Evolutionary conservation across 2,329 filamentous ascomycete species (phyloP).

Genomic region (Alternaria novae-zelandiae): DNA sequence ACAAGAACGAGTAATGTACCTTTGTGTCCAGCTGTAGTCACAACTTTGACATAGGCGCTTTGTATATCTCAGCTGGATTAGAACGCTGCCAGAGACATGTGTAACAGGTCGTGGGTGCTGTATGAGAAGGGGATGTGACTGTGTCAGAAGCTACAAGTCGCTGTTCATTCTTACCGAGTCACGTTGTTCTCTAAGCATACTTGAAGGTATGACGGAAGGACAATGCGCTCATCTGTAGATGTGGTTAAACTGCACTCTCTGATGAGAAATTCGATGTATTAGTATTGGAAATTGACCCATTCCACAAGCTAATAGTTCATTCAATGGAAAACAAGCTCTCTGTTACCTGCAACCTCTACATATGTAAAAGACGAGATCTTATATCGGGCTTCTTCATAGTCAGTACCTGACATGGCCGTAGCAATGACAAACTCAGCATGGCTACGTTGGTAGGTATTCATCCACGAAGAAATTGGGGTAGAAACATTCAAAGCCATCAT

Average conservation of each 20-base stretch:
- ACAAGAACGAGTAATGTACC: background rate
- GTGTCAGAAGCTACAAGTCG: background rate
- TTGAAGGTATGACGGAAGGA: background rate
- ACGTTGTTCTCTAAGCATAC: background rate
- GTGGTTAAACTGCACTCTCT: background rate
- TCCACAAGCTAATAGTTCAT: background rate
- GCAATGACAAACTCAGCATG: background rate
- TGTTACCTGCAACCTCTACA: background rate
- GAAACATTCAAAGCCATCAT: background rate
- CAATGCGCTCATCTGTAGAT: background rate
- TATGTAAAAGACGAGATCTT: background rate
- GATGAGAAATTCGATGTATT: background rate
- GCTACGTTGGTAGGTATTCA: background rate
- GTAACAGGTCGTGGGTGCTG: background rate
- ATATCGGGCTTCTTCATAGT: background rate
- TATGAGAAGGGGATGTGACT: background rate
- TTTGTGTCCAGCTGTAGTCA: background rate
- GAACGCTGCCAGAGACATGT: background rate
- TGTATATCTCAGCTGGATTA: background rate
- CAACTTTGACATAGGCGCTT: background rate
- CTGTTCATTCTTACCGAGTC: background rate
- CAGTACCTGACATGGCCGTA: background rate
- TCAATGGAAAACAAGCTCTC: background rate
- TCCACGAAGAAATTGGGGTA: background rate
- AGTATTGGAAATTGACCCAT: background rate